A percentile compares a stretch with the other conserved stretches of the same genome.
Evolutionary conservation across 2,329 filamentous ascomycete species (phyloP).

Genomic region (Aspergillus sp.): DNA sequence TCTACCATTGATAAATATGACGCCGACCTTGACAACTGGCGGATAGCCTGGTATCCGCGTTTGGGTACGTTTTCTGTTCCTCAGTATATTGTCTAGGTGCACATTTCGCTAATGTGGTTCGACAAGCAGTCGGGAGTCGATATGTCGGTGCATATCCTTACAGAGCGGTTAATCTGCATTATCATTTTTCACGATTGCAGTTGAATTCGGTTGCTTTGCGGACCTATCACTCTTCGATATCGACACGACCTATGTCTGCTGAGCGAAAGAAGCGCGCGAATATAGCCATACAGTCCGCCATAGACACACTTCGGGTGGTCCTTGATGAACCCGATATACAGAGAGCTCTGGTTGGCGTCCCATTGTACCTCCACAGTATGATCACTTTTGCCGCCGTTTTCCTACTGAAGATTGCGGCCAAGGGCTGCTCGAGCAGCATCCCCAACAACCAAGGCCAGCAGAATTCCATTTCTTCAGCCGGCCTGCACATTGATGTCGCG

Average conservation of each 20-base stretch:
- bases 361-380: slow-evolving; percentile 51
- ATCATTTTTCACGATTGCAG: slow-evolving; percentile 55
- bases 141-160: slow-evolving; percentile 53
- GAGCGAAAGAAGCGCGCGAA: slow-evolving; percentile 50
- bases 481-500: slow-evolving; percentile 36
- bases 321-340: slow-evolving; percentile 49
- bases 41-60: slow-evolving; percentile 37
- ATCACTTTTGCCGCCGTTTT: slow-evolving; percentile 52
- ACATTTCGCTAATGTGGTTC: not conserved
- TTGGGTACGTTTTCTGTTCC: slow-evolving; percentile 29
- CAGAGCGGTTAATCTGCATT: slow-evolving; percentile 54
- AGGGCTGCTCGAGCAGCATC: slow-evolving; percentile 38
- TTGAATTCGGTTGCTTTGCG: slow-evolving; percentile 54
- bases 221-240: slow-evolving; percentile 45
- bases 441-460: slow-evolving; percentile 39
- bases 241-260: slow-evolving; percentile 43
- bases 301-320: slow-evolving; percentile 45
- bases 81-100: not conserved
- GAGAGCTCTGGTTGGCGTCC: slow-evolving; percentile 45
- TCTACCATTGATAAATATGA: slow-evolving; percentile 45
- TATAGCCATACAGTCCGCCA: slow-evolving; percentile 47
- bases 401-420: slow-evolving; percentile 48
- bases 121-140: slow-evolving; percentile 44
- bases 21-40: slow-evolving; percentile 43
- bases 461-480: slow-evolving; percentile 43